Base-by-base conservation (phyloP, 2,329 filamentous ascomycete species). In the Arthrobotrys sinensis region DNA sequence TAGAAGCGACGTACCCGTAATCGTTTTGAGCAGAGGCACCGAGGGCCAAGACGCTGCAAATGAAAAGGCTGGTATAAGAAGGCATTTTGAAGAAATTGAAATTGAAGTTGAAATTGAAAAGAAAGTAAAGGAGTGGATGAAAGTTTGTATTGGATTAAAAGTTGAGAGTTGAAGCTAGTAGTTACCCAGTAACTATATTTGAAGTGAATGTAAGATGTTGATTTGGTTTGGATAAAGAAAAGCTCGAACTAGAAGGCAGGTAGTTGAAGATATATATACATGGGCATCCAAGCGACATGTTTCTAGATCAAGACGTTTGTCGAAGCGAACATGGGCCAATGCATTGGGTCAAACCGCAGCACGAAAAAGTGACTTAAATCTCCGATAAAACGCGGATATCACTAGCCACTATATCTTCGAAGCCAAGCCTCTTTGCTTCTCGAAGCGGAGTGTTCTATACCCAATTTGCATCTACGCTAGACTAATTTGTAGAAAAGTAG, bases 311-410 rank as follows among this genome's bases (percentile, higher is more conserved):
- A 57, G 12, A 10, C 4, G 12, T 28, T 60, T 60, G 10, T 43
- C 19, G 19, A 12, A 24, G 6, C 19, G 11, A 48, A 12, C 19
- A 60, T 60, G 34, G 5, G 36, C 14, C 53, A 12, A 38, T 38
- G 52, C 52, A 55, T 55, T 57, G 32, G 28, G 32, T 43, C 36
- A 60, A 60, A 60, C 55, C 55, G 55, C 55, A 60, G 55, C 55
- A 43, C 36, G 11, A 43, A 38, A 57, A 57, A 36, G 8, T 38
- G 7, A 12, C 36, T 40, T 57, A 43, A 24, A n/a, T 60, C 55
- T 19, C 55, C 55, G 55, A 60, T 60, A 60, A 60, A 60, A 60
- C 55, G 28, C 43, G 55, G 55, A 60, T 43, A 43, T 60, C 55
- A 60, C 55, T 16, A 60, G 55, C 55, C 55, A 60, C 55, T 60